Percentiles rank a stretch among this genome's conserved stretches.
These are phyloP conservation scores for Vitis hybrid DNA, from an alignment of 177 flowering plant species.

Conservation along the genomic window DNA sequence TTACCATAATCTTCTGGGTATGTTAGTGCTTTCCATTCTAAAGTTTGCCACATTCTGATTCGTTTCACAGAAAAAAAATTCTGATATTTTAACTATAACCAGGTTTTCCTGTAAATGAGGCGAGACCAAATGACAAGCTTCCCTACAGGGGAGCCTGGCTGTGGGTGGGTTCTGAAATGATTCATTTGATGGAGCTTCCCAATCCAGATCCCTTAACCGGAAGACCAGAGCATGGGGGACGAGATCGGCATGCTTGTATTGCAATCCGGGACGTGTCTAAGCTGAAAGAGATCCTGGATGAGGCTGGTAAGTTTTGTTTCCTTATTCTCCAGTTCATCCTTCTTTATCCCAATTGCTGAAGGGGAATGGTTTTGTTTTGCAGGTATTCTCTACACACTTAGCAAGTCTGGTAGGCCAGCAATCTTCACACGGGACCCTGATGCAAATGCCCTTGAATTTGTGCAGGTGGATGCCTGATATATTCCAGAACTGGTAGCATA, in stretches of 20 bases:
- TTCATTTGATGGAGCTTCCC: conserved; percentile 98
- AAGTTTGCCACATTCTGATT: background rate
- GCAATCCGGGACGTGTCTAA: conserved; percentile 79
- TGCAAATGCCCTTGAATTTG: conserved; percentile 90
- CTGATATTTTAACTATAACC: background rate
- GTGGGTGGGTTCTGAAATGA: conserved; percentile 99
- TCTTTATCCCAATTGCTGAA: too few species aligned
- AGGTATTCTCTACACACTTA: conserved; percentile 89
- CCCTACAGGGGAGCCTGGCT: conserved; percentile 98
- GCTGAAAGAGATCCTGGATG: conserved; percentile 72
- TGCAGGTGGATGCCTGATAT: conserved; percentile 50
- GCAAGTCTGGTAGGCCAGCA: conserved; percentile 92
- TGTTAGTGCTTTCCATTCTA: conserved; percentile 6
- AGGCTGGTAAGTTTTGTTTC: conserved; percentile 53
- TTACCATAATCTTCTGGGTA: conserved; percentile 88
- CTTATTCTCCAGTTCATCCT: background rate
- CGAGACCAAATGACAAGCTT: conserved; percentile 91
- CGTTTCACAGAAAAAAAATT: background rate
- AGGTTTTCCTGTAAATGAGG: conserved; percentile 60
- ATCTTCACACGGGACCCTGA: conserved; percentile 94
- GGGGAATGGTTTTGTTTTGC: conserved; percentile 13
- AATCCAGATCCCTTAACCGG: conserved; percentile 95
- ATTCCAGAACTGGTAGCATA: background rate
- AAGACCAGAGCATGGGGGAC: conserved; percentile 90
- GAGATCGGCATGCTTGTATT: conserved; percentile 91